Conservation (phyloP, 805 yeast species). For the Yueomyces sinensis region DNA sequence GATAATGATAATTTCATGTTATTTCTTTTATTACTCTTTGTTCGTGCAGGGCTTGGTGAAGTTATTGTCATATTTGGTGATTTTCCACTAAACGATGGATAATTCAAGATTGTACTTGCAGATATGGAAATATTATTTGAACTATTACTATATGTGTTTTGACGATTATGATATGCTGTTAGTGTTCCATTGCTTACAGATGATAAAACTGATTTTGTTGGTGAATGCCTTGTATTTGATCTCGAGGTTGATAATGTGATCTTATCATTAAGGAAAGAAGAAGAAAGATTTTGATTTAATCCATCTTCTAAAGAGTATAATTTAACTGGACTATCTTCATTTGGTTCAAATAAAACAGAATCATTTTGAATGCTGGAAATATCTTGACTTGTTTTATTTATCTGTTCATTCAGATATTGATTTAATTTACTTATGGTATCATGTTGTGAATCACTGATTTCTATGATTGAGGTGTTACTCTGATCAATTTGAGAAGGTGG, state of each 20-base stretch:
- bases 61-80: constrained; percentile 4
- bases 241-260: constrained; percentile 2
- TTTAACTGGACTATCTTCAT: neutral
- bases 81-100: neutral
- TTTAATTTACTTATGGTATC: constrained; percentile 21
- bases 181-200: constrained; percentile 13
- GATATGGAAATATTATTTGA: neutral
- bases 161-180: neutral
- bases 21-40: constrained; percentile 15
- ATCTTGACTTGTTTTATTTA: neutral
- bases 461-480: no score
- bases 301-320: constrained; percentile 11
- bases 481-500: no score
- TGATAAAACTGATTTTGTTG: constrained; percentile 22
- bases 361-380: neutral
- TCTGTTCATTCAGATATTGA: constrained; percentile 11
- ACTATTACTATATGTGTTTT: neutral
- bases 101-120: neutral
- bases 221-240: constrained; percentile 17
- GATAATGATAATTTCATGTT: constrained; percentile 21
- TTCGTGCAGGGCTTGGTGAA: constrained; percentile 19
- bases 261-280: constrained; percentile 4
- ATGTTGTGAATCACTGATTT: neutral
- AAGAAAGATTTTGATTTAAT: constrained; percentile 12
- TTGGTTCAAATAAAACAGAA: neutral